Evolutionary conservation across 352 stramenopile genomes (phyloP).

Genomic region (Saprolegnia diclina): DNA sequence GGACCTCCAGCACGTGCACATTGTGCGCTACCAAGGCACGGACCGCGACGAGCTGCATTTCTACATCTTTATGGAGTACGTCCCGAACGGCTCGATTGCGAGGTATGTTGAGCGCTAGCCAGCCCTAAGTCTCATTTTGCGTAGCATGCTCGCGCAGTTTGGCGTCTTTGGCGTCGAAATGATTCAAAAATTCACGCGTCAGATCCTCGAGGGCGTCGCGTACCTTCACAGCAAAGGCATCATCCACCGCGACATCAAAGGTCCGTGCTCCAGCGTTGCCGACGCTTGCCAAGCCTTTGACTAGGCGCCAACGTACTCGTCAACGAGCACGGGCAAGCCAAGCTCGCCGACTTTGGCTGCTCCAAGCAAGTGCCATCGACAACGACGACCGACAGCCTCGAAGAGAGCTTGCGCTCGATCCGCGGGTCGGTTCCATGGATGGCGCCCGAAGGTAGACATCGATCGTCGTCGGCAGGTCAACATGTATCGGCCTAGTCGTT

Average conservation of each 20-base stretch:
- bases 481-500: slow-evolving; percentile 42
- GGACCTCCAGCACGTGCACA: slow-evolving; percentile 91
- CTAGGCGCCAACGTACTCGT: slow-evolving; percentile 84
- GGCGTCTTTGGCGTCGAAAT: slow-evolving; percentile 88
- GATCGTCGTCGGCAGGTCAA: too few species aligned
- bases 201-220: slow-evolving; percentile 87
- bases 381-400: slow-evolving; percentile 61
- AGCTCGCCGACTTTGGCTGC: slow-evolving; percentile 87
- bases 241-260: slow-evolving; percentile 93
- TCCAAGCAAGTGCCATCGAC: slow-evolving; percentile 82
- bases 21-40: slow-evolving; percentile 90
- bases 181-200: slow-evolving; percentile 85
- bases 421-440: slow-evolving; percentile 84
- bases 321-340: slow-evolving; percentile 78
- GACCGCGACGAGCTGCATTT: slow-evolving; percentile 72
- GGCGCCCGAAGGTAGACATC: slow-evolving; percentile 42
- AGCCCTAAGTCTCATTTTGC: slow-evolving; percentile 14
- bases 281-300: too few species aligned
- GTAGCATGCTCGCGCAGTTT: slow-evolving; percentile 89
- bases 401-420: slow-evolving; percentile 76
- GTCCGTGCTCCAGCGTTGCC: too few species aligned
- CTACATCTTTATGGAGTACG: slow-evolving; percentile 97
- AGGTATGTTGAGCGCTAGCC: slow-evolving; percentile 32
- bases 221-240: slow-evolving; percentile 91
- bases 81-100: slow-evolving; percentile 88